phyloP scores from a whole-genome alignment of 768 basidiomycete species.

The Mycena pura region DNA sequence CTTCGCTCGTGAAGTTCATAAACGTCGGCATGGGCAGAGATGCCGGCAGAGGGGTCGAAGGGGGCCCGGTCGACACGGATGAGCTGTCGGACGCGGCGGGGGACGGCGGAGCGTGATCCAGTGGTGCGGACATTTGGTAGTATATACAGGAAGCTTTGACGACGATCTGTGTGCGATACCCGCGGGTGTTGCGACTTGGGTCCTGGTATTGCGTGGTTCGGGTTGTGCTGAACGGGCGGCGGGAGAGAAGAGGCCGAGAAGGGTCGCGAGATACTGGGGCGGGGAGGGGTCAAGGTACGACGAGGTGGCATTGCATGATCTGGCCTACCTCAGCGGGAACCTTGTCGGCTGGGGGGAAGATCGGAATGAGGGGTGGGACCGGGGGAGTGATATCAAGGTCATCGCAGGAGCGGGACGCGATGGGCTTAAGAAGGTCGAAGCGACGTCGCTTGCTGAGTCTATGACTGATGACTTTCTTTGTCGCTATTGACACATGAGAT shows the following conservation, averaged over 20 bases:
- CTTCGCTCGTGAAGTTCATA: slow-evolving; percentile 27
- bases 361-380: background rate
- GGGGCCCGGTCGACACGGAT: slow-evolving; percentile 16
- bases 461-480: too few species aligned
- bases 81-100: slow-evolving; percentile 16
- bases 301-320: too few species aligned
- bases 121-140: slow-evolving; percentile 23
- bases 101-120: slow-evolving; percentile 28
- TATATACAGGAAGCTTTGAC: slow-evolving; percentile 21
- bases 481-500: too few species aligned
- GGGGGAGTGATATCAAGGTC: slow-evolving; percentile 15
- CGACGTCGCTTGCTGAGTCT: too few species aligned
- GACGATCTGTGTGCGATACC: slow-evolving; percentile 1
- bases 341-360: slow-evolving; percentile 18
- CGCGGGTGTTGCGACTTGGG: slow-evolving; percentile 46
- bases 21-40: slow-evolving; percentile 34
- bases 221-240: slow-evolving; percentile 28
- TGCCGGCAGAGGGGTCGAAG: slow-evolving; percentile 14
- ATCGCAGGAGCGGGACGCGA: background rate
- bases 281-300: background rate
- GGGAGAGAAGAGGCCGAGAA: slow-evolving; percentile 61
- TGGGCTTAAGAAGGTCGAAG: slow-evolving; percentile 19
- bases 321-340: slow-evolving; percentile 19
- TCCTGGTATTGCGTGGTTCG: slow-evolving; percentile 1
- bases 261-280: slow-evolving; percentile 61